phyloP scores from a whole-genome alignment of 106 monocot species.

The Chionographis japonica region DNA sequence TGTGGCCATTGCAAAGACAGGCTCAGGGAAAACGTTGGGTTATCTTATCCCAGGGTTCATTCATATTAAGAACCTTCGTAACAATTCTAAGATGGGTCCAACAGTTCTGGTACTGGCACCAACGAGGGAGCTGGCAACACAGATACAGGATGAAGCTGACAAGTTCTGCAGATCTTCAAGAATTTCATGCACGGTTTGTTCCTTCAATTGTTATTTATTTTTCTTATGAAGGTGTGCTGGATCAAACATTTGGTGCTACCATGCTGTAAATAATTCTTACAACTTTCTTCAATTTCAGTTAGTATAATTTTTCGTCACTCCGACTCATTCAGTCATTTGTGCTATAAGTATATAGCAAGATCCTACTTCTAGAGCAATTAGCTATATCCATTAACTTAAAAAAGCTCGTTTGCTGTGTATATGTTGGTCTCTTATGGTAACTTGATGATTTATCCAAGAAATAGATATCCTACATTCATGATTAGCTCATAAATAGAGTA shows the following conservation, averaged over 20 bases:
- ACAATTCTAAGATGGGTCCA: constrained; percentile 69
- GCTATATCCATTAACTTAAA: too few species aligned
- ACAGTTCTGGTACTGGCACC: constrained; percentile 88
- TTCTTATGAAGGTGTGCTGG: not conserved
- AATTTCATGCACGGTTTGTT: constrained; percentile 87
- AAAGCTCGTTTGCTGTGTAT: too few species aligned
- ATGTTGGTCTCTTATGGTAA: too few species aligned
- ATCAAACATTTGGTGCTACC: not conserved
- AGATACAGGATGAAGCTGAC: constrained; percentile 75
- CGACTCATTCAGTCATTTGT: too few species aligned
- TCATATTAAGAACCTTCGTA: constrained; percentile 55
- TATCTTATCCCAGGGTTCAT: constrained; percentile 90
- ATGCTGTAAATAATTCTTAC: not conserved
- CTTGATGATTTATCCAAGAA: too few species aligned
- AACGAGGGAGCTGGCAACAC: constrained; percentile 94
- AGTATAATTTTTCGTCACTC: too few species aligned
- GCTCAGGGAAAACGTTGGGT: constrained; percentile 92
- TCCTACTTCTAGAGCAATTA: too few species aligned
- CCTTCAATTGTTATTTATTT: constrained; percentile 4
- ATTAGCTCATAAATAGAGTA: too few species aligned
- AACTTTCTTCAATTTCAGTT: too few species aligned
- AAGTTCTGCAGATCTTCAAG: constrained; percentile 80
- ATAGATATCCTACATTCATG: too few species aligned
- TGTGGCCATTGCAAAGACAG: constrained; percentile 95
- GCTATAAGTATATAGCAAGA: too few species aligned